These are phyloP conservation scores for Cryoendolithus antarcticus DNA, from an alignment of 2,329 filamentous ascomycete species.

Conservation along the genomic window DNA sequence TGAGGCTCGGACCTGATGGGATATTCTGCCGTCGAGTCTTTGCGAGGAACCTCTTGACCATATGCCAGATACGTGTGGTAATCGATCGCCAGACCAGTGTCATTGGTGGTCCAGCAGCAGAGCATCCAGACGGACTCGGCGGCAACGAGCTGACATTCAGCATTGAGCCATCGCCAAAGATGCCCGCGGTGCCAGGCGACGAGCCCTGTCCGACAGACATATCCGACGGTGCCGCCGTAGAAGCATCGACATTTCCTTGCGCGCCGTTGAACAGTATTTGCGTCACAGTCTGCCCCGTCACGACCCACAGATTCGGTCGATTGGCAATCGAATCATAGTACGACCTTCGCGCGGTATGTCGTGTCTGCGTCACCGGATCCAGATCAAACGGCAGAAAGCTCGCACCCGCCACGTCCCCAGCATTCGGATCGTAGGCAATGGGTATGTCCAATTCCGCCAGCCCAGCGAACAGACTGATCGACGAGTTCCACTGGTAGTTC, in stretches of 20 bases:
- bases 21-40: not conserved
- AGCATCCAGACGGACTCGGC: not conserved
- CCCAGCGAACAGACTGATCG: constrained; percentile 24
- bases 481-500: constrained; percentile 26
- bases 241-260: constrained; percentile 7
- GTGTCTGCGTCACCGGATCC: constrained; percentile 25
- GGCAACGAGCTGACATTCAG: constrained; percentile 4
- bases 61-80: too few relatives aligned
- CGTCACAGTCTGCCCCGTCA: constrained; percentile 25
- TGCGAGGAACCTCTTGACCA: too few relatives aligned
- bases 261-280: constrained; percentile 21
- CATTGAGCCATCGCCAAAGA: constrained; percentile 11
- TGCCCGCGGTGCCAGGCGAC: constrained; percentile 8
- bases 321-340: constrained; percentile 26
- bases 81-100: too few relatives aligned
- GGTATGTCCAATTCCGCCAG: constrained; percentile 27
- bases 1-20: constrained; percentile 1
- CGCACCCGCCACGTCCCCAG: constrained; percentile 25
- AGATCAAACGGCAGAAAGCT: constrained; percentile 27
- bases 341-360: constrained; percentile 29
- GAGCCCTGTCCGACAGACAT: constrained; percentile 9
- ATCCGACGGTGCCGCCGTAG: constrained; percentile 5
- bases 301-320: constrained; percentile 26
- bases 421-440: constrained; percentile 26
- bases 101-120: too few relatives aligned